A percentile compares a stretch with the other conserved stretches of the same genome.
These are phyloP conservation scores for Xylona heveae DNA, from an alignment of 495 filamentous ascomycete genomes.

Conservation along the genomic window DNA sequence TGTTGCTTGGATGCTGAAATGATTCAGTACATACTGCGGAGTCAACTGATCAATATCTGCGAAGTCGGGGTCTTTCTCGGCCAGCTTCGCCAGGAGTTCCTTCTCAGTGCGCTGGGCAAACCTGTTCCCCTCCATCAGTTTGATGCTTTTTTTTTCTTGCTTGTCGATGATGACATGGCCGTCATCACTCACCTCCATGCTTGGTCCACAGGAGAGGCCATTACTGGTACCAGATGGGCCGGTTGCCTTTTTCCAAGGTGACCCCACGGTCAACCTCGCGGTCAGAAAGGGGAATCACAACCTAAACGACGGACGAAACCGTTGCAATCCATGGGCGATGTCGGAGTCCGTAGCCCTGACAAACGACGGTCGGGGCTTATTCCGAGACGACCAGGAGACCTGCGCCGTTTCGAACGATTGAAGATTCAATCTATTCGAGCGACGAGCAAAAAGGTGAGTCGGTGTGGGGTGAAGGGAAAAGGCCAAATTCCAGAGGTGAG, in stretches of 20 bases:
- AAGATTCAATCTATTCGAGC: no score
- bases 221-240: slow-evolving; percentile 13
- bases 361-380: no score
- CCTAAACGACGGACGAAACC: slow-evolving; percentile 12
- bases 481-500: no score
- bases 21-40: slow-evolving; percentile 34
- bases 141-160: no score
- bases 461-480: no score
- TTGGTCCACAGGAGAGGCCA: slow-evolving; percentile 27
- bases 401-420: no score
- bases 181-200: slow-evolving; percentile 26
- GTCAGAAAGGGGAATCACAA: slow-evolving; percentile 31
- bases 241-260: slow-evolving; percentile 16
- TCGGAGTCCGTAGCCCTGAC: no score
- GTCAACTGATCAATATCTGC: slow-evolving; percentile 34
- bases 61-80: slow-evolving; percentile 31
- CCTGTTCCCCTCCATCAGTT: slow-evolving; percentile 13
- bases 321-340: slow-evolving; percentile 18
- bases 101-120: slow-evolving; percentile 24
- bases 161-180: slow-evolving; percentile 7
- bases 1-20: not conserved
- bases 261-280: slow-evolving; percentile 30
- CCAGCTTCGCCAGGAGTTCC: slow-evolving; percentile 26
- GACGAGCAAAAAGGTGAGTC: no score
- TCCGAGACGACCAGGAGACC: no score